phyloP scores from a whole-genome alignment of 2,329 filamentous ascomycete species.

The Rhynchosporium secalis region DNA sequence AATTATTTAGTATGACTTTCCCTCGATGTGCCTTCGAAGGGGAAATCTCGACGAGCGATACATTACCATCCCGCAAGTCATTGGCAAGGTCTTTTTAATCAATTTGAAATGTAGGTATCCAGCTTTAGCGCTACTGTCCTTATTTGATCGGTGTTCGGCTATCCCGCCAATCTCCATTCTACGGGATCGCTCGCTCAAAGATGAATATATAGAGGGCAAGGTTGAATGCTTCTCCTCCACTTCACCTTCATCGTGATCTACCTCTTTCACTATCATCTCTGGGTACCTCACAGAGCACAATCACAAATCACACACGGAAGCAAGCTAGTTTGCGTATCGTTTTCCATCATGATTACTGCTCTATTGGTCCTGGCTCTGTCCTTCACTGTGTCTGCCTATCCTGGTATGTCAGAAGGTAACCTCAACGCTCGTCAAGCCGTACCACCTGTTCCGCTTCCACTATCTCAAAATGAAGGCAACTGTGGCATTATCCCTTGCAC shows the following conservation, averaged over 20 bases:
- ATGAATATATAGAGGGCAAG: background rate
- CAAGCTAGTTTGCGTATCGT: background rate
- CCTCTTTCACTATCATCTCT: background rate
- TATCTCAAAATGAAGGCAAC: constrained; percentile 21
- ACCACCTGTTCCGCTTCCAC: constrained; percentile 18
- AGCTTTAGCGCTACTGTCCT: background rate
- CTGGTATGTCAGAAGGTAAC: constrained; percentile 7
- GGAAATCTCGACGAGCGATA: background rate
- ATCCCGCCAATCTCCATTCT: background rate
- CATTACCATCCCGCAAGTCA: background rate
- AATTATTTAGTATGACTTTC: background rate
- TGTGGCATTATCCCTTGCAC: constrained; percentile 21
- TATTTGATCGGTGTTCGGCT: background rate
- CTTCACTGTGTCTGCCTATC: constrained; percentile 6
- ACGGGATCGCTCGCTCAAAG: background rate
- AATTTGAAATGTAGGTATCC: background rate
- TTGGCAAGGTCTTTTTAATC: background rate
- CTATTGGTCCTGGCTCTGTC: background rate
- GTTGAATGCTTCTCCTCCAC: background rate
- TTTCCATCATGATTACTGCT: background rate
- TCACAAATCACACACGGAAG: background rate
- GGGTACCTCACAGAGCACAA: background rate
- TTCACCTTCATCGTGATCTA: background rate
- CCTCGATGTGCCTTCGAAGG: background rate
- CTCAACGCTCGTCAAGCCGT: constrained; percentile 14